Percentiles rank a stretch among this genome's conserved stretches.
Evolutionary conservation across 1,284 basidiomycete species (phyloP).

Genomic region (Clitocybe nebularis): DNA sequence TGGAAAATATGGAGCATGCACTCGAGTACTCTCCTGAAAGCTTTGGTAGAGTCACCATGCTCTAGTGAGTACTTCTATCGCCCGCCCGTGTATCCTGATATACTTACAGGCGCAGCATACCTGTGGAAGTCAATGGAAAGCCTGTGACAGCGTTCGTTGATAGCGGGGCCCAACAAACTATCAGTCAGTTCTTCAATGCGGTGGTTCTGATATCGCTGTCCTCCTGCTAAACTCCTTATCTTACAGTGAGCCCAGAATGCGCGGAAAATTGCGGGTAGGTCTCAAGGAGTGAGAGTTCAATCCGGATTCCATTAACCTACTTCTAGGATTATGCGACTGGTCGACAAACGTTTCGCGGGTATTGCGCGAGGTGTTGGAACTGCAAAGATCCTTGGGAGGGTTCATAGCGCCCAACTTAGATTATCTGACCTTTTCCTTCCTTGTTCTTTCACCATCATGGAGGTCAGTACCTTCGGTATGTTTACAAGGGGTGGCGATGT

Average conservation of each 20-base stretch:
- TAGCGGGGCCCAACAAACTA: conserved; percentile 94
- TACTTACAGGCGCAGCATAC: conserved; percentile 45
- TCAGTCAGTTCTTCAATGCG: conserved; percentile 66
- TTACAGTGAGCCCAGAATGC: conserved; percentile 87
- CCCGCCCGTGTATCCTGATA: conserved; percentile 1
- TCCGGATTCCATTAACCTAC: not conserved
- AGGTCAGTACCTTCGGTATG: conserved; percentile 49
- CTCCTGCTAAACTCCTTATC: conserved; percentile 9
- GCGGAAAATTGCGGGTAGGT: conserved; percentile 88
- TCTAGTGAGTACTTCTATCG: conserved; percentile 64
- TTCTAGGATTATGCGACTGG: conserved; percentile 84
- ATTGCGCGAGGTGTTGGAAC: conserved; percentile 96
- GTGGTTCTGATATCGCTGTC: conserved; percentile 1
- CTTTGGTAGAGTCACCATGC: conserved; percentile 95
- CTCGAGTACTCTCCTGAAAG: conserved; percentile 90
- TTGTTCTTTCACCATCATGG: conserved; percentile 94
- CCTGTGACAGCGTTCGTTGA: conserved; percentile 97
- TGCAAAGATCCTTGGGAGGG: conserved; percentile 89
- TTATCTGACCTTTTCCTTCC: conserved; percentile 81
- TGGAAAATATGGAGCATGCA: conserved; percentile 91
- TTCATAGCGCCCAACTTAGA: conserved; percentile 93
- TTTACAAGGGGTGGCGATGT: not conserved
- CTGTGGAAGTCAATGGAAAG: conserved; percentile 88
- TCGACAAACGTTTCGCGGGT: conserved; percentile 86
- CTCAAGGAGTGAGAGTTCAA: not conserved